Evolutionary conservation across 352 stramenopile genomes (phyloP).

Genomic region (Salisapilia sapeloensis): DNA sequence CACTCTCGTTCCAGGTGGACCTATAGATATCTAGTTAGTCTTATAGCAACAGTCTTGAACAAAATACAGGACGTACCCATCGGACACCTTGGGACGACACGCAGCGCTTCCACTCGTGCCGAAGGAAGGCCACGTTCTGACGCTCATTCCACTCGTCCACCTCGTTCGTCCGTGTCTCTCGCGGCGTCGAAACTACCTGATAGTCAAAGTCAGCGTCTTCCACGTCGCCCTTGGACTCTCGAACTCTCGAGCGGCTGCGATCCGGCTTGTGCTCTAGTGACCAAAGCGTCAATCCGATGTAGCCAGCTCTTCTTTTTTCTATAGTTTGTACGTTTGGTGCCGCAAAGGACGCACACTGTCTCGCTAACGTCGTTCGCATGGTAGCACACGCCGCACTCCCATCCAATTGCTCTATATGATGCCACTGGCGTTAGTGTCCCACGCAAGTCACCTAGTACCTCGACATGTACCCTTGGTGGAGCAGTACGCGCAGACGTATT

Average conservation of each 20-base stretch:
- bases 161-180: constrained; percentile 2
- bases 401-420: constrained; percentile 19
- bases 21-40: constrained; percentile 1
- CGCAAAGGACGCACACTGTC: constrained; percentile 28
- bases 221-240: too few species aligned
- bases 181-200: constrained; percentile 12
- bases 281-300: too few species aligned
- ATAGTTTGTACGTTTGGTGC: constrained; percentile 7
- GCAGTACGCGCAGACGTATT: too few species aligned
- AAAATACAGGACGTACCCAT: constrained; percentile 13
- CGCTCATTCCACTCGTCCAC: constrained; percentile 18
- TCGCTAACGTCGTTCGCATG: constrained; percentile 34
- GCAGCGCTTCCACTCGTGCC: constrained; percentile 58
- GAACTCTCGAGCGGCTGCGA: too few species aligned
- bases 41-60: constrained; percentile 1
- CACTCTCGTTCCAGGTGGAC: neutral
- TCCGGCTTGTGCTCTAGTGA: too few species aligned
- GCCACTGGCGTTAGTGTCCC: too few species aligned
- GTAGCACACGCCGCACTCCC: constrained; percentile 32
- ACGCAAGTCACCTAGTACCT: too few species aligned
- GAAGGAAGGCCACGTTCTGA: constrained; percentile 29
- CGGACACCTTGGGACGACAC: constrained; percentile 12
- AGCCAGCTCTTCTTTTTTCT: constrained; percentile 2
- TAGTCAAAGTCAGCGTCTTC: constrained; percentile 15
- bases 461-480: too few species aligned